These are phyloP conservation scores for Sporisorium reilianum DNA, from an alignment of 1,284 basidiomycete genomes.

Conservation along the genomic window DNA sequence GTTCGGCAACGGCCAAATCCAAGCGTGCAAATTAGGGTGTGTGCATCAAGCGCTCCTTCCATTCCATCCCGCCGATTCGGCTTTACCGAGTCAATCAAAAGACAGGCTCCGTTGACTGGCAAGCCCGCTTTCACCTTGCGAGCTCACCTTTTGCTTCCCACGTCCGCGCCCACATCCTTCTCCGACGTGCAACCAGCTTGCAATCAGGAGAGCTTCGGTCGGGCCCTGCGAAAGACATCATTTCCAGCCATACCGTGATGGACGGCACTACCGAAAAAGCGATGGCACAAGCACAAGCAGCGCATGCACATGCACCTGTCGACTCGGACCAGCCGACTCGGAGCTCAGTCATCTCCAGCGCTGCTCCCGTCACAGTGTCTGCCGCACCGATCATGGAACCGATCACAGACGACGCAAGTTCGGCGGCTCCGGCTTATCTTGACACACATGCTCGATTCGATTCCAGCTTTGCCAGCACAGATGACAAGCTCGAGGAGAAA, in stretches of 20 bases:
- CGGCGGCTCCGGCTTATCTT: not conserved
- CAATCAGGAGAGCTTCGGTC: not conserved
- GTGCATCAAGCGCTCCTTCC: too few relatives aligned
- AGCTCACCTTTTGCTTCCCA: too few relatives aligned
- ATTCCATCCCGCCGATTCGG: too few relatives aligned
- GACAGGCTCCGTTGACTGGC: too few relatives aligned
- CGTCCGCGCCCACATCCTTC: too few relatives aligned
- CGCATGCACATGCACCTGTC: not conserved
- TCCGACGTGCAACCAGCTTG: not conserved
- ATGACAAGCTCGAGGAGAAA: not conserved
- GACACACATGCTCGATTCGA: not conserved
- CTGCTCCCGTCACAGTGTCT: not conserved
- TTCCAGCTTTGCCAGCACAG: not conserved
- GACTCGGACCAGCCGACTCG: not conserved
- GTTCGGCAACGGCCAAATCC: too few relatives aligned
- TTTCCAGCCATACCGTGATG: conserved; percentile 3
- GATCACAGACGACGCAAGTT: not conserved
- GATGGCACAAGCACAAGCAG: not conserved
- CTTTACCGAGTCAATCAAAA: too few relatives aligned
- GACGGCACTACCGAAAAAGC: not conserved
- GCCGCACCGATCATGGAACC: not conserved
- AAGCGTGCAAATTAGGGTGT: too few relatives aligned
- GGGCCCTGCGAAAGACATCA: not conserved
- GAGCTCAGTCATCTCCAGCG: not conserved
- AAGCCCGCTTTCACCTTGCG: too few relatives aligned